Evolutionary conservation across 2,329 filamentous ascomycete species (phyloP).

Genomic region (Clonostachys rhizophaga): DNA sequence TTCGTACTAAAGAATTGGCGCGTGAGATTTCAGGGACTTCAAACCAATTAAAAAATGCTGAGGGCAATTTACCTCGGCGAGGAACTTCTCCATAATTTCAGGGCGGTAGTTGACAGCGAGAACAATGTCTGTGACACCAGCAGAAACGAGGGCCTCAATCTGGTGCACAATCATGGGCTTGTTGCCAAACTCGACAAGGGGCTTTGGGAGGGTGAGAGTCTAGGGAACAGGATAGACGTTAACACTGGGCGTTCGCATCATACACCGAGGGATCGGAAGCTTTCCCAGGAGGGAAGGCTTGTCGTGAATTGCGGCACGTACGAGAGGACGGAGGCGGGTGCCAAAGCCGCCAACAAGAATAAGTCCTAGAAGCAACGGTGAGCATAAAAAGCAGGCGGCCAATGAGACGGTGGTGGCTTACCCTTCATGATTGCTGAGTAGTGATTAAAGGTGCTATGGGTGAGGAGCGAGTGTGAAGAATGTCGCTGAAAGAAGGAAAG

Average conservation of each 20-base stretch:
- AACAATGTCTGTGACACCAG: constrained; percentile 95
- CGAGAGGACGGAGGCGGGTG: constrained; percentile 92
- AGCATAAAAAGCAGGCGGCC: background rate
- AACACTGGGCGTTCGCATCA: background rate
- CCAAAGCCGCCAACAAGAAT: constrained; percentile 99
- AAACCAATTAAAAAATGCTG: background rate
- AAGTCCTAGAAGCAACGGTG: constrained; percentile 57
- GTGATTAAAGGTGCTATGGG: background rate
- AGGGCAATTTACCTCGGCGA: constrained; percentile 66
- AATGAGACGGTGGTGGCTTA: constrained; percentile 8
- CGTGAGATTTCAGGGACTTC: background rate
- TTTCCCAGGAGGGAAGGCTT: background rate
- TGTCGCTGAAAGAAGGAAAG: background rate
- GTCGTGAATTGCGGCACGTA: constrained; percentile 38
- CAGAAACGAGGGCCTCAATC: constrained; percentile 88
- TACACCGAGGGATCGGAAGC: background rate
- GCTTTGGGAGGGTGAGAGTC: constrained; percentile 96
- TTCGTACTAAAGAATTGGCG: constrained; percentile 61
- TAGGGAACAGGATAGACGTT: constrained; percentile 24
- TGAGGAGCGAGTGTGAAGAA: background rate
- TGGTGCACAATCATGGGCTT: constrained; percentile 99
- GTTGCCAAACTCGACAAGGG: constrained; percentile 96
- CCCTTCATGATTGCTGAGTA: constrained; percentile 26
- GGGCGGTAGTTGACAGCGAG: constrained; percentile 98
- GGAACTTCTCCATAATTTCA: constrained; percentile 91